Conservation (phyloP, 768 basidiomycete genomes). For the Suillus weaverae region DNA sequence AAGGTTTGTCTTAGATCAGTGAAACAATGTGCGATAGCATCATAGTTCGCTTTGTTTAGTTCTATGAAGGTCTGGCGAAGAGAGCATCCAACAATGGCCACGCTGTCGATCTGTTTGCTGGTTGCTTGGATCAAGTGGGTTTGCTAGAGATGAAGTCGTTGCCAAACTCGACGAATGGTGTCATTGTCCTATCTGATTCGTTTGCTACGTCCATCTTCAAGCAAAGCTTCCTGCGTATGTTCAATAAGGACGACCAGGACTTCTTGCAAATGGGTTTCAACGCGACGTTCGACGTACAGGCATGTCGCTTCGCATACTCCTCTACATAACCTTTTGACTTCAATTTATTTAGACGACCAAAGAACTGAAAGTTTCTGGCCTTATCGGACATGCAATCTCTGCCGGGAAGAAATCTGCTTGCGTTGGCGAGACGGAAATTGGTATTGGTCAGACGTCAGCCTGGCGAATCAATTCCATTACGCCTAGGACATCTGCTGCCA, state of each 20-base stretch:
- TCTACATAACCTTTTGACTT: neutral
- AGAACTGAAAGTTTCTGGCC: constrained; percentile 96
- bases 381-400: constrained; percentile 97
- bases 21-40: neutral
- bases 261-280: constrained; percentile 97
- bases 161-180: constrained; percentile 94
- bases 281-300: constrained; percentile 97
- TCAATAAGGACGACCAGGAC: constrained; percentile 91
- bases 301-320: constrained; percentile 29
- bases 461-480: constrained; percentile 96
- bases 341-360: constrained; percentile 77
- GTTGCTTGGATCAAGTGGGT: constrained; percentile 97
- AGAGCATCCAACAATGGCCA: constrained; percentile 94
- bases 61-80: constrained; percentile 92
- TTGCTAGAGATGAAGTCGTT: constrained; percentile 96
- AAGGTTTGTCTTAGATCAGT: constrained; percentile 58
- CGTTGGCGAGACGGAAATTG: constrained; percentile 98
- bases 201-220: constrained; percentile 99
- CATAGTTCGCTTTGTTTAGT: constrained; percentile 49
- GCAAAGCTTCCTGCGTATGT: constrained; percentile 91
- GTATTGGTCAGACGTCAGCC: constrained; percentile 96
- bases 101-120: constrained; percentile 92
- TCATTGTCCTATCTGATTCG: constrained; percentile 93
- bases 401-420: constrained; percentile 95
- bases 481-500: constrained; percentile 83